These are phyloP conservation scores for Melaleuca alternifolia DNA, from an alignment of 345 rosid genomes.

Conservation along the genomic window DNA sequence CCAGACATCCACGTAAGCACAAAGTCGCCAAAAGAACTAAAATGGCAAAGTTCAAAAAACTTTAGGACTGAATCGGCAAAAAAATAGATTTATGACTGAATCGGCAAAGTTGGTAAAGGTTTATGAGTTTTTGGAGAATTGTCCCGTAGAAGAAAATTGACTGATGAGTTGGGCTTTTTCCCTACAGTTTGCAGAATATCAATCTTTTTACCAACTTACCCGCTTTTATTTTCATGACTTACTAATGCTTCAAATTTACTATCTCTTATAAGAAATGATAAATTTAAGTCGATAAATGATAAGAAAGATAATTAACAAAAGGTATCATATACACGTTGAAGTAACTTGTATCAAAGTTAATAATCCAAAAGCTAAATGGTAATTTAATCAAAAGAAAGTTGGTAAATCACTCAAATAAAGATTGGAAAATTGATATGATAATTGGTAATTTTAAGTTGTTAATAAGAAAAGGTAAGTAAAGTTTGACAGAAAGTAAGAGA, in stretches of 20 bases:
- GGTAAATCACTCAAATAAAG: background rate
- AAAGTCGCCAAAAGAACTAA: no score
- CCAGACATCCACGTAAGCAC: no score
- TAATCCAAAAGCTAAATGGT: background rate
- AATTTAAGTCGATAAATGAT: background rate
- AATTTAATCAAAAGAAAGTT: background rate
- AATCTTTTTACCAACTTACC: background rate
- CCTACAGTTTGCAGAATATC: background rate
- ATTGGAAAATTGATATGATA: background rate
- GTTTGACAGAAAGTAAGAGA: background rate
- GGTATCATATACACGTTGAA: background rate
- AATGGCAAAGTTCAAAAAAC: no score
- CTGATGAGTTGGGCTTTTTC: background rate
- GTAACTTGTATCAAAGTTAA: background rate
- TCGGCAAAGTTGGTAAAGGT: no score
- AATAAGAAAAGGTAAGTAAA: background rate
- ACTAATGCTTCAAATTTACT: background rate
- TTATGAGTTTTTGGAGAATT: no score
- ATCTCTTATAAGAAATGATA: background rate
- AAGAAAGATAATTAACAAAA: background rate
- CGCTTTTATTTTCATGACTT: background rate
- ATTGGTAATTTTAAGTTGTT: background rate
- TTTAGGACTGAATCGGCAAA: no score
- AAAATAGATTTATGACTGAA: no score
- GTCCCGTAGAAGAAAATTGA: background rate